phyloP scores from a whole-genome alignment of 805 yeast species.

The Yarrowia sp. region DNA sequence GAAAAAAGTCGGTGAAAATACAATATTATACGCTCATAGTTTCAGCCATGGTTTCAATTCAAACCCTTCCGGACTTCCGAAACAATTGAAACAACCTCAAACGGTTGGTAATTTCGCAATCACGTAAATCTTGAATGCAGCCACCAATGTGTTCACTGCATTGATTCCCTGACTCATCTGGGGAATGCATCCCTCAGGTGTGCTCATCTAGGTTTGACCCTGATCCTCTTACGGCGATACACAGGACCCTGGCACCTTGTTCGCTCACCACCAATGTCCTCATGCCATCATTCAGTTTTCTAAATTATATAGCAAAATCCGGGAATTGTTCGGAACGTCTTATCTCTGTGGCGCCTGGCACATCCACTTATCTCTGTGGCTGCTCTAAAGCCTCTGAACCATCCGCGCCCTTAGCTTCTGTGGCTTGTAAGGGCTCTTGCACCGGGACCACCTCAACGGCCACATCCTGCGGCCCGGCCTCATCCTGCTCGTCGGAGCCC shows the following conservation, averaged over 20 bases:
- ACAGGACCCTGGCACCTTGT: background rate
- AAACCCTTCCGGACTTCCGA: too few relatives aligned
- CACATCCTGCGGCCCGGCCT: background rate
- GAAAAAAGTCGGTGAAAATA: too few relatives aligned
- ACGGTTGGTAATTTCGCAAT: too few relatives aligned
- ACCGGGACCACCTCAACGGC: background rate
- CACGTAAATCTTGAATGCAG: background rate
- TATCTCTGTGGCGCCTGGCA: background rate
- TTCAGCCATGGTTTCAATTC: too few relatives aligned
- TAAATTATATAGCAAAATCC: background rate
- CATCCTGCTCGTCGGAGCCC: background rate
- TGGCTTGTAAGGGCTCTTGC: background rate
- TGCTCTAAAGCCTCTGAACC: background rate
- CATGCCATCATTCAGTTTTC: background rate
- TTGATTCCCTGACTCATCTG: background rate
- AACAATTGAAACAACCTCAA: too few relatives aligned
- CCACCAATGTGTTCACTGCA: background rate
- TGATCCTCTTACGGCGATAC: background rate
- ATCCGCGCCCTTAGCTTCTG: background rate
- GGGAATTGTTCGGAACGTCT: background rate
- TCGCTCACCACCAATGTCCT: background rate
- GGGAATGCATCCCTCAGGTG: background rate
- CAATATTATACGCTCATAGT: too few relatives aligned
- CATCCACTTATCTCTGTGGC: slow-evolving; percentile 15
- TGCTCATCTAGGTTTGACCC: background rate